Percentiles rank a stretch among this genome's conserved stretches.
Conservation (phyloP, 345 rosid genomes). For the Microthlaspi erraticum region DNA sequence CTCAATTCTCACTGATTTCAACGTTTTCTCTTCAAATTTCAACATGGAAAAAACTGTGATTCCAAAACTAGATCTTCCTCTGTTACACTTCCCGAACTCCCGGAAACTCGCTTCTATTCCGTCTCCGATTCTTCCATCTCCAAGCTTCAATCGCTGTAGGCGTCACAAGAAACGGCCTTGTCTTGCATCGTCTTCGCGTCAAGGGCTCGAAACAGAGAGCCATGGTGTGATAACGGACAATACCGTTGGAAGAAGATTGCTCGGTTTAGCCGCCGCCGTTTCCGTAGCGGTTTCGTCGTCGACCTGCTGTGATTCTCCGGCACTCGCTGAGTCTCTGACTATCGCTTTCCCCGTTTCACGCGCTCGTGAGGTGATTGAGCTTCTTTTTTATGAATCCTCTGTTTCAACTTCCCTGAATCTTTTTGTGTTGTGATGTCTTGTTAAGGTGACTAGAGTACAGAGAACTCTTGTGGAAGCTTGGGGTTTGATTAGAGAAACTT, state of each 20-base stretch:
- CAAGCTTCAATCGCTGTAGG: slow-evolving; percentile 28
- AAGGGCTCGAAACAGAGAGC: slow-evolving; percentile 18
- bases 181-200: slow-evolving; percentile 33
- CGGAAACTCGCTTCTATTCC: slow-evolving; percentile 40
- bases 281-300: slow-evolving; percentile 61
- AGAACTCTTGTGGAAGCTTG: slow-evolving; percentile 94
- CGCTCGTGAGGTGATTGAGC: slow-evolving; percentile 65
- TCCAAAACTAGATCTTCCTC: slow-evolving; percentile 44
- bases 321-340: slow-evolving; percentile 74
- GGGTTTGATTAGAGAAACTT: slow-evolving; percentile 92
- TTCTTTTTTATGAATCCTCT: slow-evolving; percentile 29
- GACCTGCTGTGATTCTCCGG: slow-evolving; percentile 59
- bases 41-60: slow-evolving; percentile 51
- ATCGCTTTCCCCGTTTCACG: slow-evolving; percentile 88
- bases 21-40: slow-evolving; percentile 15
- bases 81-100: slow-evolving; percentile 35
- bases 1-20: slow-evolving; percentile 10
- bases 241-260: slow-evolving; percentile 50
- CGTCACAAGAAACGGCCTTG: slow-evolving; percentile 40
- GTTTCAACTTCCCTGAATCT: slow-evolving; percentile 9
- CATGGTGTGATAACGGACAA: slow-evolving; percentile 31
- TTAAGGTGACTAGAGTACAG: slow-evolving; percentile 83
- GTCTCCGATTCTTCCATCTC: slow-evolving; percentile 32
- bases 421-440: not conserved
- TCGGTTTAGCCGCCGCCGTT: slow-evolving; percentile 60